Percentiles rank a stretch among this genome's conserved stretches.
Conservation (phyloP, 2,329 filamentous ascomycete species). For the Paraphaeosphaeria minitans region DNA sequence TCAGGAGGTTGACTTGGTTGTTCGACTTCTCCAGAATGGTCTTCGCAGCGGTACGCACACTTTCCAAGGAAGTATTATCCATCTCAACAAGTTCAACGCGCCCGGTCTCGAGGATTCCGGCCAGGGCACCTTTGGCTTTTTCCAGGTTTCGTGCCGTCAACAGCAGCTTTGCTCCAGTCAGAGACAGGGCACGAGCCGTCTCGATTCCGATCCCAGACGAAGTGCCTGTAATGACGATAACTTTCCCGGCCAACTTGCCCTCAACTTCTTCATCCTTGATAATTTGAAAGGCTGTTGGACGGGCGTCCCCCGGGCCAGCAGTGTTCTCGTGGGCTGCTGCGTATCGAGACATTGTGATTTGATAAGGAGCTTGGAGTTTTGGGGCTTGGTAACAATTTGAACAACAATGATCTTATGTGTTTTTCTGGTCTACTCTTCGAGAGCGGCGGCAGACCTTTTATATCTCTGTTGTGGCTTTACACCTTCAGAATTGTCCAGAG, state of each 20-base stretch:
- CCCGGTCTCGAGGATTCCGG: neutral
- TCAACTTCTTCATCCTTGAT: slow-evolving; percentile 43
- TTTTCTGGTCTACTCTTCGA: too few relatives aligned
- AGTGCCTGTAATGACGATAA: slow-evolving; percentile 25
- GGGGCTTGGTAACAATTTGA: too few relatives aligned
- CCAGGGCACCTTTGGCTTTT: neutral
- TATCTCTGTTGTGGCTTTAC: too few relatives aligned
- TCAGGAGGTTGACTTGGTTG: slow-evolving; percentile 42
- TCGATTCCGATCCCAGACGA: slow-evolving; percentile 24
- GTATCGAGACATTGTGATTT: too few relatives aligned
- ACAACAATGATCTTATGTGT: too few relatives aligned
- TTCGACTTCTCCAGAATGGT: slow-evolving; percentile 19
- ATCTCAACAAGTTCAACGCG: neutral
- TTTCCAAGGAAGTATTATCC: neutral
- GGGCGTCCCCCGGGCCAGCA: slow-evolving; percentile 13
- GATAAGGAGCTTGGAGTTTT: too few relatives aligned
- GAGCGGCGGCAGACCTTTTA: too few relatives aligned
- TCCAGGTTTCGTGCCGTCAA: neutral
- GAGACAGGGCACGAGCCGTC: neutral
- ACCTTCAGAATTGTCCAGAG: too few relatives aligned
- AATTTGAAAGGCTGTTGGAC: slow-evolving; percentile 48
- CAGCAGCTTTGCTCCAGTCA: neutral
- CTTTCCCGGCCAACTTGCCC: slow-evolving; percentile 30
- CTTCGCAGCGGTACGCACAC: slow-evolving; percentile 3
- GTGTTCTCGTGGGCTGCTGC: too few relatives aligned